Evolutionary conservation across 2,329 filamentous ascomycete genomes (phyloP).

Genomic region (Penicillium sp.): DNA sequence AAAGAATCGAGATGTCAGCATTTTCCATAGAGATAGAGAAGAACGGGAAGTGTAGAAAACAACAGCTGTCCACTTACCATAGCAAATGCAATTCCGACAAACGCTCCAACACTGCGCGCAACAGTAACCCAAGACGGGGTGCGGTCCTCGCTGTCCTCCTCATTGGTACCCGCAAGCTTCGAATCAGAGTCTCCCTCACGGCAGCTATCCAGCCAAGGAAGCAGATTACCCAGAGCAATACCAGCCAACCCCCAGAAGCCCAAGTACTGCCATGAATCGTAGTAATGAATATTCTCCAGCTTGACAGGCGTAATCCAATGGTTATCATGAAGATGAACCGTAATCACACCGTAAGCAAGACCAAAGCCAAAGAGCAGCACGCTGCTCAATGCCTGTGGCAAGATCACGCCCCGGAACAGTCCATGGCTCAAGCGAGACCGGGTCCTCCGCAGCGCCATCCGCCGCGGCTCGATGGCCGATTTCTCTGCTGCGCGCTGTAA

Average conservation of each 20-base stretch:
- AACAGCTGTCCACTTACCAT: conserved; percentile 63
- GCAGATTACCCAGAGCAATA: conserved; percentile 69
- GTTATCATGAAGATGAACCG: conserved; percentile 73
- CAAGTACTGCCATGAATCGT: conserved; percentile 64
- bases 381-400: conserved; percentile 58
- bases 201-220: conserved; percentile 79
- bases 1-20: conserved; percentile 13
- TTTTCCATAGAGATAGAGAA: neutral
- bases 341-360: conserved; percentile 75
- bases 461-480: conserved; percentile 27
- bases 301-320: conserved; percentile 61
- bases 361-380: conserved; percentile 73
- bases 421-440: conserved; percentile 39
- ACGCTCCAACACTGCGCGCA: conserved; percentile 66
- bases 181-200: conserved; percentile 56
- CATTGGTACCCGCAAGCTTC: conserved; percentile 26
- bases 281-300: conserved; percentile 54
- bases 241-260: conserved; percentile 78
- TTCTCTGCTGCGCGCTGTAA: conserved; percentile 37
- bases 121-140: conserved; percentile 65
- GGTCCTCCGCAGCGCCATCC: conserved; percentile 31
- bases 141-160: conserved; percentile 30
- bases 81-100: conserved; percentile 71
- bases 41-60: neutral
- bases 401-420: conserved; percentile 41